Conservation (phyloP, 2,329 filamentous ascomycete genomes). For the Bipolaris bicolor region DNA sequence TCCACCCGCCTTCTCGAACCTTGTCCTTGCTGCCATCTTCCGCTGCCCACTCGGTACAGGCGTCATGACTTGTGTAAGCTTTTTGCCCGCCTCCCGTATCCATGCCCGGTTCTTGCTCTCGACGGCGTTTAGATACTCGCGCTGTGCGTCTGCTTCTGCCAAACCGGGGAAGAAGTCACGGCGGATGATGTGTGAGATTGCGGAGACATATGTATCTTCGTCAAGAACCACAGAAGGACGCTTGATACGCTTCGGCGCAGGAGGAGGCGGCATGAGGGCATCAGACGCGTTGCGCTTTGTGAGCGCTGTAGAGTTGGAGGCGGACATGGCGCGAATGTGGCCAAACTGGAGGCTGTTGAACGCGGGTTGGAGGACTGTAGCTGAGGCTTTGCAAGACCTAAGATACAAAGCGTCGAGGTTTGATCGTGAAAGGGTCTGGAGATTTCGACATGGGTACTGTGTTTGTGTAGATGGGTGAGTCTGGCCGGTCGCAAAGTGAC, state of each 20-base stretch:
- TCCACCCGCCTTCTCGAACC: slow-evolving; percentile 25
- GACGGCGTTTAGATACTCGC: slow-evolving; percentile 89
- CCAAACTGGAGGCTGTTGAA: not conserved
- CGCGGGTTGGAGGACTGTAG: not conserved
- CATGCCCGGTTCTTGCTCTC: slow-evolving; percentile 84
- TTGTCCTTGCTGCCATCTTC: slow-evolving; percentile 40
- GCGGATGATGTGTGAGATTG: slow-evolving; percentile 90
- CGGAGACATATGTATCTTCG: slow-evolving; percentile 91
- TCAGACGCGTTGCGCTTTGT: slow-evolving; percentile 69
- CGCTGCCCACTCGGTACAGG: slow-evolving; percentile 63
- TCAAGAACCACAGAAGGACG: slow-evolving; percentile 85
- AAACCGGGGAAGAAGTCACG: slow-evolving; percentile 96
- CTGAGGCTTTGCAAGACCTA: not conserved
- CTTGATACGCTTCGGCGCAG: slow-evolving; percentile 86
- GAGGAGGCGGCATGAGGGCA: slow-evolving; percentile 86
- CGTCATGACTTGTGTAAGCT: slow-evolving; percentile 74
- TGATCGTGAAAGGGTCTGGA: too few species aligned
- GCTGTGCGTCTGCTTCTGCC: slow-evolving; percentile 81
- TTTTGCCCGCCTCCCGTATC: slow-evolving; percentile 80
- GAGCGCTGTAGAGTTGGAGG: slow-evolving; percentile 62
- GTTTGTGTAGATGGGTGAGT: slow-evolving; percentile 4
- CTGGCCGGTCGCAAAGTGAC: slow-evolving; percentile 21
- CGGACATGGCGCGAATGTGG: slow-evolving; percentile 27
- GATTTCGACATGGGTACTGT: not conserved
- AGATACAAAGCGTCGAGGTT: not conserved